Conservation (phyloP, 2,329 filamentous ascomycete species). For the Cadophora gregata region DNA sequence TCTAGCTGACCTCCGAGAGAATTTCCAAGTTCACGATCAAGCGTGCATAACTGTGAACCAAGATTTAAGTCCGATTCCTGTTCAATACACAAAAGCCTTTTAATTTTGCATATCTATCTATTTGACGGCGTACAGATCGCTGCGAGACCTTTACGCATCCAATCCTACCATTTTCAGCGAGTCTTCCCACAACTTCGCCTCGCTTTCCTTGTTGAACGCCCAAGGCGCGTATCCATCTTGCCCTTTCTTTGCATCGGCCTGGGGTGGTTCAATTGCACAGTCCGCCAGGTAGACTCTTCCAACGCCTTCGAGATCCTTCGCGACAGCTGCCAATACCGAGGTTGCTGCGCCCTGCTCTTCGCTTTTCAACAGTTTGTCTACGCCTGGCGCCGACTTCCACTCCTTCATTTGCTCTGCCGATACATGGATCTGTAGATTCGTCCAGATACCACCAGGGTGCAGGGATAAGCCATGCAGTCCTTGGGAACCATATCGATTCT, state of each 20-base stretch:
- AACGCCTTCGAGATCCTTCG: slow-evolving; percentile 45
- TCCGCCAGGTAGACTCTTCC: slow-evolving; percentile 55
- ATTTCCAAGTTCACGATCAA: not conserved
- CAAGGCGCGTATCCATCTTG: slow-evolving; percentile 37
- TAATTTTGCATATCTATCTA: too few species aligned
- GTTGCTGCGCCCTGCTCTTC: slow-evolving; percentile 48
- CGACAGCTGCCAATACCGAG: slow-evolving; percentile 48
- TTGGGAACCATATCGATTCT: slow-evolving; percentile 49
- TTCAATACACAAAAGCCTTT: too few species aligned
- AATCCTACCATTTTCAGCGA: slow-evolving; percentile 44
- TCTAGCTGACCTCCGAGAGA: not conserved
- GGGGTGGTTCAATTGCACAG: slow-evolving; percentile 47
- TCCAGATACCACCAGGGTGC: slow-evolving; percentile 50
- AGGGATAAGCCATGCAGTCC: slow-evolving; percentile 50
- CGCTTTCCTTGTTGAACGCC: slow-evolving; percentile 49
- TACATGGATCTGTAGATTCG: slow-evolving; percentile 44
- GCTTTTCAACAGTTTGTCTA: slow-evolving; percentile 40
- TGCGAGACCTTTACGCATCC: not conserved
- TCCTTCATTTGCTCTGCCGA: slow-evolving; percentile 10
- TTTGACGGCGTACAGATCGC: too few species aligned
- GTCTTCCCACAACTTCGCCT: slow-evolving; percentile 50
- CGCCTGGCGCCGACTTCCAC: slow-evolving; percentile 16
- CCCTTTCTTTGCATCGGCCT: slow-evolving; percentile 12
- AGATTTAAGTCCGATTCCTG: too few species aligned
- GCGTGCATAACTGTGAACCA: too few species aligned